Conservation (phyloP, 2,329 filamentous ascomycete species). For the Aspergillus viridinutans region DNA sequence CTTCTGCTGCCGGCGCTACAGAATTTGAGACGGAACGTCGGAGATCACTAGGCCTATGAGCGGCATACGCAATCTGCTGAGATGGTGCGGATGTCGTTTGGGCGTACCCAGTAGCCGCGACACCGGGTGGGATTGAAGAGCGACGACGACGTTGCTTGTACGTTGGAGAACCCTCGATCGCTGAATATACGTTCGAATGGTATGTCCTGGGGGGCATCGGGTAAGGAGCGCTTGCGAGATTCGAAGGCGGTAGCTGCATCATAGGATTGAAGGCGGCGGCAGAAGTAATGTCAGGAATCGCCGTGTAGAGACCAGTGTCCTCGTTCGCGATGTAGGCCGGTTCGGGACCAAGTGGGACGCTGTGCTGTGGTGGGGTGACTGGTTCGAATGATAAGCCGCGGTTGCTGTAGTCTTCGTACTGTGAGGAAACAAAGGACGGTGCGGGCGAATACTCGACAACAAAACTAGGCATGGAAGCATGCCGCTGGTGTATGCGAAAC, state of each 20-base stretch:
- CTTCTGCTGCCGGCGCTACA: slow-evolving; percentile 74
- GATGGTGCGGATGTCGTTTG: slow-evolving; percentile 37
- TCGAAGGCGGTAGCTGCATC: slow-evolving; percentile 85
- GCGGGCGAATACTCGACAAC: slow-evolving; percentile 92
- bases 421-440: slow-evolving; percentile 96
- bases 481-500: slow-evolving; percentile 80
- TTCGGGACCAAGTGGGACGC: slow-evolving; percentile 74
- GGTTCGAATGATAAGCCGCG: slow-evolving; percentile 95
- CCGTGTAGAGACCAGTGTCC: slow-evolving; percentile 92
- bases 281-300: slow-evolving; percentile 78
- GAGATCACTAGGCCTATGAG: slow-evolving; percentile 82
- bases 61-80: slow-evolving; percentile 50
- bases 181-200: slow-evolving; percentile 81
- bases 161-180: slow-evolving; percentile 95
- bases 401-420: slow-evolving; percentile 97
- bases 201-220: slow-evolving; percentile 62
- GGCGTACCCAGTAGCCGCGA: slow-evolving; percentile 53
- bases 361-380: slow-evolving; percentile 90
- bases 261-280: slow-evolving; percentile 77
- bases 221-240: slow-evolving; percentile 75
- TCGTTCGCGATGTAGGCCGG: slow-evolving; percentile 98
- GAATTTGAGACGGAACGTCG: slow-evolving; percentile 86
- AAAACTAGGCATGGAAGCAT: slow-evolving; percentile 97
- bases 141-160: slow-evolving; percentile 96
- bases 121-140: slow-evolving; percentile 82